These are phyloP conservation scores for Hydrangea macrophylla DNA, from an alignment of 148 eudicot species.

Conservation along the genomic window DNA sequence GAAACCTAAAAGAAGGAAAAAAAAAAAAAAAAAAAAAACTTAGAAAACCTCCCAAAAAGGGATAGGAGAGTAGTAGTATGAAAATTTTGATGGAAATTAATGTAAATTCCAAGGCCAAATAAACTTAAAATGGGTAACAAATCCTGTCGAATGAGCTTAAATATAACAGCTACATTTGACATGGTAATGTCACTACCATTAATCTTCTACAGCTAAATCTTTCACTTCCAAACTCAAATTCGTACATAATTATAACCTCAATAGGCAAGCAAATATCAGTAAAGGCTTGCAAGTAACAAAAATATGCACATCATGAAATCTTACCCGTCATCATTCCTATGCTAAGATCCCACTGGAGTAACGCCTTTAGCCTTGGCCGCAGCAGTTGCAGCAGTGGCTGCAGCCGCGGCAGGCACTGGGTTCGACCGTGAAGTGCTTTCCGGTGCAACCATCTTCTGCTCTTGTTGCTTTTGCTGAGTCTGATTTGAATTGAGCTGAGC, in stretches of 20 bases:
- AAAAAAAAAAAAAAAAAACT: no score
- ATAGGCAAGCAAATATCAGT: background rate
- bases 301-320: conserved; percentile 21
- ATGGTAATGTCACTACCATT: background rate
- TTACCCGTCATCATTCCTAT: conserved; percentile 2
- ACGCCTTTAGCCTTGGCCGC: conserved; percentile 79
- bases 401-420: conserved; percentile 52
- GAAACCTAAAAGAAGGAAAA: no score
- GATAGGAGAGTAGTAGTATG: no score
- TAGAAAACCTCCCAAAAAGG: no score
- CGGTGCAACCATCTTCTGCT: conserved; percentile 30
- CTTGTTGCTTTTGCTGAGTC: conserved; percentile 32
- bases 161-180: background rate
- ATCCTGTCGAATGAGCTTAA: background rate
- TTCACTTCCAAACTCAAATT: background rate
- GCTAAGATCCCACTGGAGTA: conserved; percentile 78
- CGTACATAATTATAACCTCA: conserved; percentile 8
- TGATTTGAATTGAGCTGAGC: conserved; percentile 46
- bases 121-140: background rate
- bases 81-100: background rate
- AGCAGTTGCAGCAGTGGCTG: conserved; percentile 59
- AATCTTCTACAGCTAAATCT: background rate
- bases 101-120: background rate
- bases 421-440: conserved; percentile 39
- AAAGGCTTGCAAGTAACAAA: background rate